A percentile compares a stretch with the other conserved stretches of the same genome.
These are phyloP conservation scores for Sclerotinia minor DNA, from an alignment of 2,329 filamentous ascomycete species.

Conservation along the genomic window DNA sequence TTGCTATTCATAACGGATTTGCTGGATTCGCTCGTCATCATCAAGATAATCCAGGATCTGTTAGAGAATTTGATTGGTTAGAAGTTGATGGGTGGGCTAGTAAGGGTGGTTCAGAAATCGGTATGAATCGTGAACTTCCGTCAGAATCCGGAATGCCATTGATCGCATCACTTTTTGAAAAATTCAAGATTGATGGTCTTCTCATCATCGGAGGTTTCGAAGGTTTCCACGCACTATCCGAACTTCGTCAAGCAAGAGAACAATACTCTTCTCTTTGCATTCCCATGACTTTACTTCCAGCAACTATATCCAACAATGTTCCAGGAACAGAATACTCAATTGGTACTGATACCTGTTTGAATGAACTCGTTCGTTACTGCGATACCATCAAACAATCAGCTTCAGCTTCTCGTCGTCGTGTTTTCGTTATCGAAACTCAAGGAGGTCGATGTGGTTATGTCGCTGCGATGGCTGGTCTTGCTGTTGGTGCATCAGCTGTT, in stretches of 20 bases:
- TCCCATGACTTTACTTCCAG: constrained; percentile 85
- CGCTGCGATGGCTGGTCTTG: constrained; percentile 83
- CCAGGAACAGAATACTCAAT: constrained; percentile 96
- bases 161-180: constrained; percentile 78
- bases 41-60: constrained; percentile 78
- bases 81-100: constrained; percentile 95
- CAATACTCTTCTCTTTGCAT: constrained; percentile 86
- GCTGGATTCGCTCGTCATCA: constrained; percentile 91
- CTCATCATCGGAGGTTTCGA: constrained; percentile 96
- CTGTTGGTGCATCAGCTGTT: constrained; percentile 88
- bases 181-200: constrained; percentile 86
- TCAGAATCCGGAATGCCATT: constrained; percentile 79
- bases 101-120: constrained; percentile 95
- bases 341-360: constrained; percentile 93
- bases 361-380: constrained; percentile 91
- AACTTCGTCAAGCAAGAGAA: constrained; percentile 77
- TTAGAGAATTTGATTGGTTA: constrained; percentile 85
- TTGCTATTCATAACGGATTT: constrained; percentile 96
- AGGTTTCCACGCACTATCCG: constrained; percentile 87
- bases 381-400: constrained; percentile 98
- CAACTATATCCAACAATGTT: constrained; percentile 99
- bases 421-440: constrained; percentile 98
- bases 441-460: constrained; percentile 93
- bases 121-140: constrained; percentile 92
- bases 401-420: constrained; percentile 85